Evolutionary conservation across 2,329 filamentous ascomycete species (phyloP), one percentile per base, ranked within the genome.

Genomic region (Hymenoscyphus occultus): DNA sequence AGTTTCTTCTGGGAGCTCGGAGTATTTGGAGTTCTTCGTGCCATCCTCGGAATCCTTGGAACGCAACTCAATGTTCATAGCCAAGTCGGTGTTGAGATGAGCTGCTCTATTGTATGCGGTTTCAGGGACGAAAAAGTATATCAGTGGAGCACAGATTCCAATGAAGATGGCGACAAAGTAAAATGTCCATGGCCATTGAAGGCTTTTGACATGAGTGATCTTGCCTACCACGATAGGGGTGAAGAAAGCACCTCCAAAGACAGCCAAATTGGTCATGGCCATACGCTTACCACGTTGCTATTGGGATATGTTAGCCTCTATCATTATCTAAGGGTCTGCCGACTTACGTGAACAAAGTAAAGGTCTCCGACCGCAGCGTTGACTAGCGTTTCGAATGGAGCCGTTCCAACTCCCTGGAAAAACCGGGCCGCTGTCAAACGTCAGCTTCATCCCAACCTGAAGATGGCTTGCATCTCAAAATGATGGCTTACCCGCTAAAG

Each of bases 161-260:
- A 87, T 84, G 77, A 97, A 96, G 70, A 97, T 97, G 65, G 92
- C 86, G 14, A 96, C 86, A 54, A 97, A 84, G 76, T 93, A 92
- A 74, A 97, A 97, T 0, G 88, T 90, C 93, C 92, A 97, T 75
- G 85, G 80, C 89, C 92, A 96, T n/a, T 88, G 87, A 60, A 96
- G 82, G 0, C 82, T 81, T 48, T 56, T 56, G 12, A 57, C 51
- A 59, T 85, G 79, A 2, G 92, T 92, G 72, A 97, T 93, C 77
- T 92, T 93, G 42, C 93, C 93, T 1, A 93, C 93, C 31, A 97
- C 79, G n/a, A 97, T 92, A 0, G 94, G 94, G 0, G 94, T 97
- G 70, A 90, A 82, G 74, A 91, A 91, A 1, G 87, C 85, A 16
- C 87, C 87, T 2, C 89, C 89, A 69, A 90, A 91, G 2, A 91